phyloP scores from a whole-genome alignment of 805 yeast species.

The Candida multigemmis region DNA sequence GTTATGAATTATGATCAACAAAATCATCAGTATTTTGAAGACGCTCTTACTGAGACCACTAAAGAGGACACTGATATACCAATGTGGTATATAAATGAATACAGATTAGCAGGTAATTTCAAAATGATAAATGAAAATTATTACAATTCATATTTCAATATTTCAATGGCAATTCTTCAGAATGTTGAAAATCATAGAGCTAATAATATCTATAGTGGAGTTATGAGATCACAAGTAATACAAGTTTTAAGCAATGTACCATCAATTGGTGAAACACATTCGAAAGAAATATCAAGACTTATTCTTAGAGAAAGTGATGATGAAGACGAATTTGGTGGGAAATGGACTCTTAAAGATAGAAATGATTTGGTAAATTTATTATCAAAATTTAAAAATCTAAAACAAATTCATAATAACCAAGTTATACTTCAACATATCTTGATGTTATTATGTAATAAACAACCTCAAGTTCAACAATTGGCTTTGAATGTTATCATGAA shows the following conservation, averaged over 20 bases:
- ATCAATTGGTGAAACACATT: slow-evolving; percentile 57
- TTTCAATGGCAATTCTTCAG: slow-evolving; percentile 27
- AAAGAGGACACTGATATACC: slow-evolving; percentile 5
- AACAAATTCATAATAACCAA: slow-evolving; percentile 40
- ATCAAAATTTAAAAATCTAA: slow-evolving; percentile 55
- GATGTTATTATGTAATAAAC: slow-evolving; percentile 51
- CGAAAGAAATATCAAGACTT: slow-evolving; percentile 47
- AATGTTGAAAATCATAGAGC: slow-evolving; percentile 27
- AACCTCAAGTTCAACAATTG: slow-evolving; percentile 53
- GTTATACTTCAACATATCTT: slow-evolving; percentile 47
- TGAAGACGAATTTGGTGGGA: slow-evolving; percentile 14
- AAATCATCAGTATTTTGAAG: slow-evolving; percentile 5
- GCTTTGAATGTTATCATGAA: slow-evolving; percentile 66
- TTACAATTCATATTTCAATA: slow-evolving; percentile 18
- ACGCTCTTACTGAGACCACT: background rate
- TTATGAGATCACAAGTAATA: slow-evolving; percentile 48
- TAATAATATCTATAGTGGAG: slow-evolving; percentile 27
- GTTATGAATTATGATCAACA: slow-evolving; percentile 12
- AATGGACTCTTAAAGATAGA: slow-evolving; percentile 45
- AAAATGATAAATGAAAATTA: slow-evolving; percentile 12
- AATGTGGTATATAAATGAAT: slow-evolving; percentile 37
- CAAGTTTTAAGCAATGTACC: slow-evolving; percentile 54
- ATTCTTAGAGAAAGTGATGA: slow-evolving; percentile 29
- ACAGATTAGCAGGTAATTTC: slow-evolving; percentile 35
- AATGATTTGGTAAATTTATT: slow-evolving; percentile 53